Evolutionary conservation across 148 eudicot species (phyloP), one percentile per base, ranked within the genome.

Genomic region (Amaranthus palmeri): DNA sequence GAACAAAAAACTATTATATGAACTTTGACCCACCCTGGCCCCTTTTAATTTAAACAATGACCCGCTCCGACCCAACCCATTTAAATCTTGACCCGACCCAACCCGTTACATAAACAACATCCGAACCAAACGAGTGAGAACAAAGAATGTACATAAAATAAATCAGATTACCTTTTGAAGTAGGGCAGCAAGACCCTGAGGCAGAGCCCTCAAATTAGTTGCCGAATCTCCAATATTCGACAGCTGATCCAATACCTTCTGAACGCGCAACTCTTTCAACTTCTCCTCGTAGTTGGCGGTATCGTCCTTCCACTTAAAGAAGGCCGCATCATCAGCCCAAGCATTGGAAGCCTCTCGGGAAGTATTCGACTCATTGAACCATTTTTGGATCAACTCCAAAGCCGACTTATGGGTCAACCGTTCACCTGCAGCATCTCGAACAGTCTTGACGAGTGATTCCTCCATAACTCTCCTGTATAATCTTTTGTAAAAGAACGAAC

Each of bases 341-440:
- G 82, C 76, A 56, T 77, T 78, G 52, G 82, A 67, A 48, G 57
- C 63, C 15, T 85, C 86, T 57, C 68, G 54, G 8, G 78, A 82
- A 68, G 70, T 65, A 58, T 79, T 81, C 4, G 89, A 90, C 69
- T 79, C 83, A 45, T 82, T 70, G 81, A 90, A 96, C 99, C 99
- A 96, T 59, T 86, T 71, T 82, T 82, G 82, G 65, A 96, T 80
- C 86, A 86, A 68, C n/a, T 88, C 87, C 77, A 81, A 60, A 4
- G 97, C 93, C 72, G 92, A 82, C 73, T 82, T 82, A 69, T 87
- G 85, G 10, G 86, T 67, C 60, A 96, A 72, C 70, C 78, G 79
- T 51, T 88, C 89, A 43, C 99, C 99, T 13, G 89, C 88, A 62
- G 99, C 96, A n/a, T 86, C 87, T 74, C 84, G 81, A 47, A 85